A percentile compares a stretch with the other conserved stretches of the same genome.
phyloP scores from a whole-genome alignment of 2,329 filamentous ascomycete genomes.

The Ophiobolus disseminans region DNA sequence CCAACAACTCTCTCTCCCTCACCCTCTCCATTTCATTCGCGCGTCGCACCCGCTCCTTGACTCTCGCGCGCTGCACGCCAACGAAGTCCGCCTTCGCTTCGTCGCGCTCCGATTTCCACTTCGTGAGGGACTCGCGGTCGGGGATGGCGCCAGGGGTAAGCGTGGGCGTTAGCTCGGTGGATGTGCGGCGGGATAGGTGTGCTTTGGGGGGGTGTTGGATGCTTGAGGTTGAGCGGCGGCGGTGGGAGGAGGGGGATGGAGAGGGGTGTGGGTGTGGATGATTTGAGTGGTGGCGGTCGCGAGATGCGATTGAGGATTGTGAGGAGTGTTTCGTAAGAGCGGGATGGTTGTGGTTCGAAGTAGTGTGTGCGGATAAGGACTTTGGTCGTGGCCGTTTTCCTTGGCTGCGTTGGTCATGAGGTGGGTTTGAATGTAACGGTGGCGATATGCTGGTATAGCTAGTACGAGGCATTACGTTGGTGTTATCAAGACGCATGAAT shows the following conservation, averaged over 20 bases:
- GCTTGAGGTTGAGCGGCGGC: not conserved
- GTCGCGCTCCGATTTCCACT: conserved; percentile 37
- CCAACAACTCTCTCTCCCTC: conserved; percentile 29
- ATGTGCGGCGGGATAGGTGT: not conserved
- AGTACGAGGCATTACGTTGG: not conserved
- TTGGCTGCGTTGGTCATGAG: not conserved
- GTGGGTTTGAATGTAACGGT: not conserved
- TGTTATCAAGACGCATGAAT: not conserved
- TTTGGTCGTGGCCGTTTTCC: not conserved
- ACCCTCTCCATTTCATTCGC: conserved; percentile 39
- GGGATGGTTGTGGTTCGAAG: not conserved
- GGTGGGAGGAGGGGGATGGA: not conserved
- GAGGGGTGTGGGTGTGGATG: not conserved
- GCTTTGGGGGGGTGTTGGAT: conserved; percentile 1
- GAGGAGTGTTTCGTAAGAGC: not conserved
- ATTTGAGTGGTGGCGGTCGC: not conserved
- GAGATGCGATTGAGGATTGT: not conserved
- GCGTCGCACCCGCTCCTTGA: conserved; percentile 33
- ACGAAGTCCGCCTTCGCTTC: conserved; percentile 12
- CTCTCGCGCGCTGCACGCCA: conserved; percentile 19
- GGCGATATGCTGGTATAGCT: not conserved
- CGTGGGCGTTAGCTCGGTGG: not conserved
- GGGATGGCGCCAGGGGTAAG: conserved; percentile 23
- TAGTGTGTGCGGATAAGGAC: not conserved
- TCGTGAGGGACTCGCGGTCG: conserved; percentile 24